Percentiles rank a stretch among this genome's conserved stretches.
Evolutionary conservation across 2,329 filamentous ascomycete species (phyloP).

Genomic region (Apiospora malaysiana): DNA sequence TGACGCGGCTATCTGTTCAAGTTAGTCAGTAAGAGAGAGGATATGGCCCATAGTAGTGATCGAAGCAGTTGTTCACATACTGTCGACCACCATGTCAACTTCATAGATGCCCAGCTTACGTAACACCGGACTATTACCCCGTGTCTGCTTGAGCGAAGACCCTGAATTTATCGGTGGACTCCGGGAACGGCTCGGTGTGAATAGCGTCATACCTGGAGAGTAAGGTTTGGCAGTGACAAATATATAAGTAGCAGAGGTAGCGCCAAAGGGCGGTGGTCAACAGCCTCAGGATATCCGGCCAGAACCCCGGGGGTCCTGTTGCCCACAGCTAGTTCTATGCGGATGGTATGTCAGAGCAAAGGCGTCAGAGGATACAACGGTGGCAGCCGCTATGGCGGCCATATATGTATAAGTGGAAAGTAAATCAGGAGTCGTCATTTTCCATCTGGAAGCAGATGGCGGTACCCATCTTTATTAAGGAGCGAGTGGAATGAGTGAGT

Average conservation of each 20-base stretch:
- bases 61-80: neutral
- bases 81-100: neutral
- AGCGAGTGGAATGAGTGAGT: neutral
- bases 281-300: neutral
- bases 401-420: neutral
- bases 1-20: no score
- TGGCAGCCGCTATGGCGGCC: neutral
- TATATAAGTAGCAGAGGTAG: neutral
- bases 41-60: neutral
- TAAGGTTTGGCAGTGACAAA: neutral
- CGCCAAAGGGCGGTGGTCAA: neutral
- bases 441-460: neutral
- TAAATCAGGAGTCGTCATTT: neutral
- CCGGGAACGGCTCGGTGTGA: neutral
- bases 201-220: slow-evolving; percentile 1
- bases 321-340: neutral
- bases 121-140: neutral
- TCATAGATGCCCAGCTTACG: neutral
- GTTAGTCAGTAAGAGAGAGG: no score
- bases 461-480: neutral
- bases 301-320: neutral
- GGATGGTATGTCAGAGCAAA: neutral
- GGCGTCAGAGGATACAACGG: neutral
- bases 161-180: neutral
- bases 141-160: neutral